Evolutionary conservation across 768 basidiomycete genomes (phyloP), one percentile per base, ranked within the genome.

Genomic region (Nevesoporus exiguus): DNA sequence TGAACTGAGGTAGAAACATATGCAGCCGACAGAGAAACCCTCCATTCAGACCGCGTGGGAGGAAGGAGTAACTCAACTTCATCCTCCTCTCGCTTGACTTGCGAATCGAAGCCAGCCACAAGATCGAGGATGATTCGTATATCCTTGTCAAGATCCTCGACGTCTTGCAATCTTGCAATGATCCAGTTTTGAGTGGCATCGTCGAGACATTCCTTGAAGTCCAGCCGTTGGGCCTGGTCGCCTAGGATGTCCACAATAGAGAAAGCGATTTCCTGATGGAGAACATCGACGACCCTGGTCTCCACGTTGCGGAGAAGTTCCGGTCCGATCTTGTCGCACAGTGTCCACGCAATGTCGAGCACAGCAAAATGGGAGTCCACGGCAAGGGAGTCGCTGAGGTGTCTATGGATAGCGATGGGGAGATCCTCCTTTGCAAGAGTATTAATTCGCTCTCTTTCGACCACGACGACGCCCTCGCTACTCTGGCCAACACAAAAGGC

Each of bases 391-490:
- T 71, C 67, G 19, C 73, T 69, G 41, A 90, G 74, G 51, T 71
- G 70, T 51, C 80, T 73, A 47, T 80, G 80, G 39, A 88, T 68
- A 40, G 74, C 73, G 25, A 92, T 77, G 9, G 90, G 78, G 36
- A 83, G 67, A 66, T 93, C 91, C 66, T 90, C 86, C 36, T 68
- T 70, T 8, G 83, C 81, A 25, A 90, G 67, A 7, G 75, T 70
- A 3, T 86, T 85, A 10, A 88, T 76, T 24, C 91, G 83, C 67
- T 95, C 93, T 54, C 92, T 78, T 70, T 93, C 89, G 14, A 90
- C 73, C 22, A 93, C 68, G 47, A 91, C 67, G 27, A 88, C 71
- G 30, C 80, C 79, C 44, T 71, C 68, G 15, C 66, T 68, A 17
- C 61, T 58, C 51, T 70, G 71, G 17, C 71, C 73, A 22, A 76